phyloP scores from a whole-genome alignment of 2,329 filamentous ascomycete genomes.

The Botrytis porri region DNA sequence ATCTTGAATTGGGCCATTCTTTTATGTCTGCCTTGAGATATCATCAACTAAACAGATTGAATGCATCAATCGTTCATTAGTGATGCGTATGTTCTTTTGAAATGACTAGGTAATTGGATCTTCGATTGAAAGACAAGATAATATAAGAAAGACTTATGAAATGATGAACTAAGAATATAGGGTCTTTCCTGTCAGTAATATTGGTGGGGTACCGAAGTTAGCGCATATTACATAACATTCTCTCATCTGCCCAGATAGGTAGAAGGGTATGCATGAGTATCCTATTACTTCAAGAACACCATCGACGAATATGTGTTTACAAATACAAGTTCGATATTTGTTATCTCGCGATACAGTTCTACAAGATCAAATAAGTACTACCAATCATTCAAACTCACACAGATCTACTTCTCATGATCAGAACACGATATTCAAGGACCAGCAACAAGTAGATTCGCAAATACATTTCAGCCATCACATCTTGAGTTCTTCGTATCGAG shows the following conservation, averaged over 20 bases:
- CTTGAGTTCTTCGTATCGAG: background rate
- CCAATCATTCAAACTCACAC: too few species aligned
- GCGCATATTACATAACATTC: background rate
- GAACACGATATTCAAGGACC: background rate
- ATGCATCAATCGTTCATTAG: background rate
- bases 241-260: background rate
- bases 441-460: background rate
- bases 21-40: background rate
- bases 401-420: background rate
- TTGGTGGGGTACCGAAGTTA: background rate
- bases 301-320: background rate
- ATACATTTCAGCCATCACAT: background rate
- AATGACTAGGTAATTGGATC: background rate
- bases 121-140: background rate
- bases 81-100: background rate
- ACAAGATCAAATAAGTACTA: too few species aligned
- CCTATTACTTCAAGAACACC: background rate
- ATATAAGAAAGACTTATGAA: too few species aligned
- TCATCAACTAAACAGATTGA: background rate
- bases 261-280: background rate
- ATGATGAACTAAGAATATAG: too few species aligned
- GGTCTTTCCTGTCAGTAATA: background rate
- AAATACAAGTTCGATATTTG: background rate
- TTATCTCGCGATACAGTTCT: background rate
- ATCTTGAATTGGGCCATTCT: background rate